Percentiles rank a stretch among this genome's conserved stretches.
phyloP scores from a whole-genome alignment of 441 rosid species.

The Mallotus japonicus region DNA sequence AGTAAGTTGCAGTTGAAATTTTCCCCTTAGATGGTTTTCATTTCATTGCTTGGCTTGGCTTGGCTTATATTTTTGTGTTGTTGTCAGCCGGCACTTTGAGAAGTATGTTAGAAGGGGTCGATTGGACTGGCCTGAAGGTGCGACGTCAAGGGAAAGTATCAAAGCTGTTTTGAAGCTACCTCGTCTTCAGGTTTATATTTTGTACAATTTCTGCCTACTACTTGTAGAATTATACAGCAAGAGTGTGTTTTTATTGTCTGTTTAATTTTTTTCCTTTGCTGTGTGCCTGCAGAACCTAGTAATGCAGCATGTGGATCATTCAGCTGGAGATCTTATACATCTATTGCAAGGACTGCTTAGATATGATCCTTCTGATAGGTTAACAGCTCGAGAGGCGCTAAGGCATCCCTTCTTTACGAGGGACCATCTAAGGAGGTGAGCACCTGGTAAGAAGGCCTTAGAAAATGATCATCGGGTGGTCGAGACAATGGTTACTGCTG shows the following conservation, averaged over 20 bases:
- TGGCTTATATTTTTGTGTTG: not conserved
- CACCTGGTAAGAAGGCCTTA: not conserved
- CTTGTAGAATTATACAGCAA: too few species aligned
- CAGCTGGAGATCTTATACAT: slow-evolving; percentile 76
- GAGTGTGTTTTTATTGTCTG: too few species aligned
- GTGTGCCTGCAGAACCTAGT: slow-evolving; percentile 47
- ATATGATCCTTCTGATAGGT: slow-evolving; percentile 62
- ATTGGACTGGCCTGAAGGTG: slow-evolving; percentile 85
- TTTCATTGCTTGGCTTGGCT: not conserved
- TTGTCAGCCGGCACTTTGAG: slow-evolving; percentile 64
- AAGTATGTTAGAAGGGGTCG: slow-evolving; percentile 77
- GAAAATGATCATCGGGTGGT: not conserved
- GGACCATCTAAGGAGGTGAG: slow-evolving; percentile 47
- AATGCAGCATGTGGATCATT: slow-evolving; percentile 85
- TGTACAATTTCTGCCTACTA: too few species aligned
- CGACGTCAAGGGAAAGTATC: slow-evolving; percentile 72
- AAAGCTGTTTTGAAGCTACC: slow-evolving; percentile 68
- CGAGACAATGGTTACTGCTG: too few species aligned
- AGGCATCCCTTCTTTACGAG: slow-evolving; percentile 63
- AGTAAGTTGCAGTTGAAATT: slow-evolving; percentile 33
- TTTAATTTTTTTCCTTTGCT: not conserved
- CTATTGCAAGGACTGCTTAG: slow-evolving; percentile 66
- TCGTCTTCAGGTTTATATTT: slow-evolving; percentile 61
- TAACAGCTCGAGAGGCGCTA: slow-evolving; percentile 69
- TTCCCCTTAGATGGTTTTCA: not conserved